Evolutionary conservation across 2,329 filamentous ascomycete genomes (phyloP).

Genomic region (Pseudogymnoascus sp.): DNA sequence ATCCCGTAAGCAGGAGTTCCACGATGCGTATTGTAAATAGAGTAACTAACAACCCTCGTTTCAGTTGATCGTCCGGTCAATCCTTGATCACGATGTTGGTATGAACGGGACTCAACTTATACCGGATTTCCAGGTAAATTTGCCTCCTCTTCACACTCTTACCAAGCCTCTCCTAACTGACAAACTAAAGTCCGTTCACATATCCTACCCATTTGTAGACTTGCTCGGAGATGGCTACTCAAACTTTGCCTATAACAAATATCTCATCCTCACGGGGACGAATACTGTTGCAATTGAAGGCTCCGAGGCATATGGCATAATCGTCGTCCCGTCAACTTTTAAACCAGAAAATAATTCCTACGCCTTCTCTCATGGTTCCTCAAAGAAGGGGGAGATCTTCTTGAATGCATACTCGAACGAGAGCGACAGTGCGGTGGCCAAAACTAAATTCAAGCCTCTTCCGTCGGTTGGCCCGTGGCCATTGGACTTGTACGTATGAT

Average conservation of each 20-base stretch:
- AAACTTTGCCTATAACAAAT: constrained; percentile 42
- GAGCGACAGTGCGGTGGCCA: neutral
- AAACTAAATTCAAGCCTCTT: constrained; percentile 20
- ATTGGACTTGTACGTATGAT: constrained; percentile 12
- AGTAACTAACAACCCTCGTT: neutral
- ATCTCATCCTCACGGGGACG: constrained; percentile 37
- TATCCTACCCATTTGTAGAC: constrained; percentile 50
- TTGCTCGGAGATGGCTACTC: constrained; percentile 41
- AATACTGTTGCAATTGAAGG: constrained; percentile 36
- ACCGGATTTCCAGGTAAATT: constrained; percentile 12
- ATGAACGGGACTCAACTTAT: constrained; percentile 10
- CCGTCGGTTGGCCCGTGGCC: neutral
- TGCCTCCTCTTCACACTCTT: neutral
- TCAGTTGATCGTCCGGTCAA: constrained; percentile 16
- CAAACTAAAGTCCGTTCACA: constrained; percentile 35
- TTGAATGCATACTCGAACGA: constrained; percentile 29
- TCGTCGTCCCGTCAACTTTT: constrained; percentile 21
- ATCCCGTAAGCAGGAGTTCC: constrained; percentile 34
- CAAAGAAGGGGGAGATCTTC: neutral
- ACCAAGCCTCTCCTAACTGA: constrained; percentile 20
- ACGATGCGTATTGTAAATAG: neutral
- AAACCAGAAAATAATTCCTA: neutral
- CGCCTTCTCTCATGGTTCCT: neutral
- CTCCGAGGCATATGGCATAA: constrained; percentile 36
- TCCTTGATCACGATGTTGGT: constrained; percentile 18